Conservation (phyloP, 129 eudicot genomes). For the Escallonia rubra region DNA sequence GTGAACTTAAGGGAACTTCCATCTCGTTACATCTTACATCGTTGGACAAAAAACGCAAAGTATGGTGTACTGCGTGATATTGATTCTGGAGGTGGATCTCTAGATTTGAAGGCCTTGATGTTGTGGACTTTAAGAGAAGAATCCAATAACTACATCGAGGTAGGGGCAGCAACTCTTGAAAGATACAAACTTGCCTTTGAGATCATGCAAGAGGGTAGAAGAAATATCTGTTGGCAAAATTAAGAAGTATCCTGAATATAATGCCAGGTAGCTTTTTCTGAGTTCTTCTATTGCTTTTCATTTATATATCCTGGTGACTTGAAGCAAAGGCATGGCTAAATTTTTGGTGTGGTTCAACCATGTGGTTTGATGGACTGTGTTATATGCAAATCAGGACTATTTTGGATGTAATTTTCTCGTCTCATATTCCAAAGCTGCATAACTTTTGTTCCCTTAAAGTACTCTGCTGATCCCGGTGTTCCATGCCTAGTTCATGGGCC, state of each 20-base stretch:
- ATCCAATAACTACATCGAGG: constrained; percentile 67
- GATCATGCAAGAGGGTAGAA: constrained; percentile 83
- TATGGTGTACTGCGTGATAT: constrained; percentile 61
- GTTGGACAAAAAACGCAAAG: constrained; percentile 76
- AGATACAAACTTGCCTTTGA: constrained; percentile 83
- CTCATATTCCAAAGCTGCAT: too few relatives aligned
- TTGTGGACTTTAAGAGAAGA: constrained; percentile 84
- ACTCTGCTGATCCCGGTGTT: too few relatives aligned
- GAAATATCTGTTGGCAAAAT: constrained; percentile 79
- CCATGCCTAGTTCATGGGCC: too few relatives aligned
- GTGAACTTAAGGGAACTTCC: constrained; percentile 77
- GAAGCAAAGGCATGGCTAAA: too few relatives aligned
- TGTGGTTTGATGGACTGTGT: too few relatives aligned
- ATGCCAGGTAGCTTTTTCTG: constrained; percentile 17
- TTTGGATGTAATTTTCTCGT: too few relatives aligned
- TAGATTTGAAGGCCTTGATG: constrained; percentile 65
- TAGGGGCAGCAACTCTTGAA: constrained; percentile 70
- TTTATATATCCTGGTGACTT: not conserved
- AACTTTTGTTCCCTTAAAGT: too few relatives aligned
- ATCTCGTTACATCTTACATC: constrained; percentile 64
- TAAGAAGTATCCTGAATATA: constrained; percentile 20
- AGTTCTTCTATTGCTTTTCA: not conserved
- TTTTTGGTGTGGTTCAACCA: too few relatives aligned
- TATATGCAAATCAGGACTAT: too few relatives aligned
- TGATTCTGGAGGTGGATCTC: constrained; percentile 62